Base-by-base conservation (phyloP, 345 rosid species). In the Eucalyptus pauciflora region DNA sequence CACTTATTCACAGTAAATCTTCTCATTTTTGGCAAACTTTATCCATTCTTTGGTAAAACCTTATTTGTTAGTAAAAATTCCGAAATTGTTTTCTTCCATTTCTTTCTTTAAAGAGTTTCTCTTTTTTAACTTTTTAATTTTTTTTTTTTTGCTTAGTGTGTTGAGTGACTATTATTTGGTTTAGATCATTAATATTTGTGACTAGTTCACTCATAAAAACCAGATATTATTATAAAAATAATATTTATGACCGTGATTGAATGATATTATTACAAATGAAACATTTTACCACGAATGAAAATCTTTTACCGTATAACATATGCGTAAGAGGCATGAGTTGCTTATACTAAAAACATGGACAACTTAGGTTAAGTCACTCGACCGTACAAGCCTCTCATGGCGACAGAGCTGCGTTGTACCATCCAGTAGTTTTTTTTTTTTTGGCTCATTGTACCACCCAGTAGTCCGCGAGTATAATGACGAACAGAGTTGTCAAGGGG, bases 251-350 rank as follows among this genome's bases (percentile, higher is more conserved):
- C 1, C 2, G 12, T 8, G 71, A 62, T 9, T 71, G 81, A 71
- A 37, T 33, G 46, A 33, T 71, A 5, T 18, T 71, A 69, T 7
- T 17, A 33, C 45, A 37, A 1, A 71, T 71, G 14, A 37, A 37
- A 71, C 46, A 9, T 71, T 69, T 71, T 10, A 1, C 25, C 25
- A 10, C 4, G 9, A 71, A 71, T 18, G 81, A 71, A 41, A 17
- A 0, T 33, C 46, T 9, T 31, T 33, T 9, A 10, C 14, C 0
- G 7, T 10, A 71, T 5, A 9, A 12, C 0, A 69, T 4, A 69
- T 69, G 83, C 5, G 13, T 71, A 20, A 4, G 13, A 41, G 83
- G 48, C 20, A 76, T 18, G 2, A 76, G 14, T 20, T 76, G 24
- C 46, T 76, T 37, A 18, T 20, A 10, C 27, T 10, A 37, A 76